Evolutionary conservation across 768 basidiomycete species (phyloP), one percentile per base, ranked within the genome.

Genomic region (Xerocomus brunneocitrinus): DNA sequence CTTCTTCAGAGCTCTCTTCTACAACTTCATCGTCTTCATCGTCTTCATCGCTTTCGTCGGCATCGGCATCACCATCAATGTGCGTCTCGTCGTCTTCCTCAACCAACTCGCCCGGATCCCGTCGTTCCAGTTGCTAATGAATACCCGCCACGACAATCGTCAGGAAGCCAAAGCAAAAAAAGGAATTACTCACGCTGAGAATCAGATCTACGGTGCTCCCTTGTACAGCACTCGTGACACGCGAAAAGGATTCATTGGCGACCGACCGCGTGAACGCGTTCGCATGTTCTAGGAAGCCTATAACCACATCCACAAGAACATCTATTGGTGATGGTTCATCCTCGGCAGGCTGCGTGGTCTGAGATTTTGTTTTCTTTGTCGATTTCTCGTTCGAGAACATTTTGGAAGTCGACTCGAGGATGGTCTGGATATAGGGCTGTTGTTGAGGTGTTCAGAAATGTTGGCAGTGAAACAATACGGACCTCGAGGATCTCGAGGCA

Each of bases 281-380:
- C 3, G 86, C 84, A 53, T 87, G 81, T 66, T 98, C 93, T 35
- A 99, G 71, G 64, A 90, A 87, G 6, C 91, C 91, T 45, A 99
- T 90, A 47, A 98, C 82, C n/a, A 80, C 79, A 65, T 98, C 94
- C 32, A 95, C 84, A 38, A 98, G 77, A 41, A 93, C 71, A 56
- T 97, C 93, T 50, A 95, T 82, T 1, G 93, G 84, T 45, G 80
- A 79, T 1, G 79, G 74, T 3, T 72, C 73, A 50, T 55, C 67
- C 55, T 47, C 62, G 40, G 42, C 60, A 9, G 44, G 45, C 10
- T 46, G 35, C 5, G 41, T 19, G 3, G 44, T 30, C n/a, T 55
- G 45, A 36, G 49, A 49, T 45, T 61, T 62, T 38, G 70, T 66
- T 58, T 79, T 79, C 60, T 76, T 76, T 13, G 67, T 55, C 53